Percentiles rank a stretch among this genome's conserved stretches.
phyloP scores from a whole-genome alignment of 164 flowering plant species.

The Macadamia integrifolia region DNA sequence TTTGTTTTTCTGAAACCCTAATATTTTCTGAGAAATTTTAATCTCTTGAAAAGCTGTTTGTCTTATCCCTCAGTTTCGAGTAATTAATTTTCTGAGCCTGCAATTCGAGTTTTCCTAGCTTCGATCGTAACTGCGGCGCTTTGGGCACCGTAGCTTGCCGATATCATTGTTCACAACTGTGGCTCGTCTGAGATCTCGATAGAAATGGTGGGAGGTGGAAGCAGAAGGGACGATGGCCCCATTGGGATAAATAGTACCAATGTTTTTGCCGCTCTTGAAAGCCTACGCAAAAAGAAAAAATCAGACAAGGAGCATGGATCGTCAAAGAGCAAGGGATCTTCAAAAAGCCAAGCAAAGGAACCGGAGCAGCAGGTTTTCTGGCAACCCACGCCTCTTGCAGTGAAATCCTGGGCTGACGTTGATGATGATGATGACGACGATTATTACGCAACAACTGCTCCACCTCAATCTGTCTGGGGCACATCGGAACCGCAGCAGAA shows the following conservation, averaged over 20 bases:
- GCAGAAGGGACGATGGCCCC: conserved; percentile 43
- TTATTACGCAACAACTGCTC: conserved; percentile 67
- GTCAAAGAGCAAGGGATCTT: conserved; percentile 42
- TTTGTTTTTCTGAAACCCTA: no score
- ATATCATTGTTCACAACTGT: conserved; percentile 3
- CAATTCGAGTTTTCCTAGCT: no score
- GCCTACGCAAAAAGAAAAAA: conserved; percentile 56
- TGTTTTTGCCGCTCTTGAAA: conserved; percentile 58
- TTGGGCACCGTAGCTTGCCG: neutral
- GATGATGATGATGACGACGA: conserved; percentile 83
- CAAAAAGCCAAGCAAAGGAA: conserved; percentile 37
- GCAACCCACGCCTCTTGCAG: conserved; percentile 67
- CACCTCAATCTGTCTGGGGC: conserved; percentile 54
- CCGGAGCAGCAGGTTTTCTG: conserved; percentile 57
- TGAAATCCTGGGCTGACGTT: conserved; percentile 88
- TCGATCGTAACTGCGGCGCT: neutral
- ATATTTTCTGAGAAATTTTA: no score
- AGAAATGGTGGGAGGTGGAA: conserved; percentile 57
- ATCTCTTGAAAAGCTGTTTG: neutral
- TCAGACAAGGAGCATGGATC: conserved; percentile 45
- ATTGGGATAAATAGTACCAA: conserved; percentile 39
- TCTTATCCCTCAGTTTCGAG: conserved; percentile 8
- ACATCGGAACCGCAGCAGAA: conserved; percentile 23
- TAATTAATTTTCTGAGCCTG: no score
- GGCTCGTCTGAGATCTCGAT: conserved; percentile 6